phyloP scores from a whole-genome alignment of 2,329 filamentous ascomycete species.

The Phaeomoniella chlamydospora region DNA sequence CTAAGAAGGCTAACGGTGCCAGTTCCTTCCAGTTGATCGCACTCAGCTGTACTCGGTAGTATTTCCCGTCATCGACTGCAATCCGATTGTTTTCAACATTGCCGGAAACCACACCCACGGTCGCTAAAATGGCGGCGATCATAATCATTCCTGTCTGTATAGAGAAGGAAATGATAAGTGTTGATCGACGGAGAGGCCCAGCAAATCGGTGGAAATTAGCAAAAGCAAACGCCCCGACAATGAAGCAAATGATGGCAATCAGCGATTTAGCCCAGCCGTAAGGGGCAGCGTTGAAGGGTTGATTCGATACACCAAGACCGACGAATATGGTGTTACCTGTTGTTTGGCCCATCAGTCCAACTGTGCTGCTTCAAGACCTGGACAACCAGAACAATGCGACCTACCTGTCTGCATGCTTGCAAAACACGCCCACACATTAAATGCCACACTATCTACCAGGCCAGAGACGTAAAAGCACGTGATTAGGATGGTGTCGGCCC shows the following conservation, averaged over 20 bases:
- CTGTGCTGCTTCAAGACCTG: not conserved
- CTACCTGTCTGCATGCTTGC: conserved; percentile 32
- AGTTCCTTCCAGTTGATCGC: conserved; percentile 12
- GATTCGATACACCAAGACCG: conserved; percentile 24
- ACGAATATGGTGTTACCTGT: conserved; percentile 29
- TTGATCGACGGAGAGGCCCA: conserved; percentile 20
- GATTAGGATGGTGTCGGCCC: conserved; percentile 10
- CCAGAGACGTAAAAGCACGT: conserved; percentile 26
- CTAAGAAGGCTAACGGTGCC: conserved; percentile 22
- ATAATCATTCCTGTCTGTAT: conserved; percentile 21
- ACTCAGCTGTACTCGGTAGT: not conserved
- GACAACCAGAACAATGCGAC: conserved; percentile 2
- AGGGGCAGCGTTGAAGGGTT: conserved; percentile 20
- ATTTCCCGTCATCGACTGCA: not conserved
- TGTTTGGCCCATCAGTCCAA: not conserved
- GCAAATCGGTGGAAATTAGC: conserved; percentile 17
- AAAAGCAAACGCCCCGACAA: conserved; percentile 24
- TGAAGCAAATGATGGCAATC: conserved; percentile 21
- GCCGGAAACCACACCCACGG: conserved; percentile 17
- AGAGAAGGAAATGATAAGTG: conserved; percentile 22
- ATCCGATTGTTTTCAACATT: not conserved
- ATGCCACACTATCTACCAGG: conserved; percentile 28
- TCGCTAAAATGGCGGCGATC: conserved; percentile 19
- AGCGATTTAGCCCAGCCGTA: conserved; percentile 28
- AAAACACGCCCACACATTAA: conserved; percentile 32